Evolutionary conservation across 495 filamentous ascomycete genomes (phyloP).

Genomic region (Chaetomium tenue): DNA sequence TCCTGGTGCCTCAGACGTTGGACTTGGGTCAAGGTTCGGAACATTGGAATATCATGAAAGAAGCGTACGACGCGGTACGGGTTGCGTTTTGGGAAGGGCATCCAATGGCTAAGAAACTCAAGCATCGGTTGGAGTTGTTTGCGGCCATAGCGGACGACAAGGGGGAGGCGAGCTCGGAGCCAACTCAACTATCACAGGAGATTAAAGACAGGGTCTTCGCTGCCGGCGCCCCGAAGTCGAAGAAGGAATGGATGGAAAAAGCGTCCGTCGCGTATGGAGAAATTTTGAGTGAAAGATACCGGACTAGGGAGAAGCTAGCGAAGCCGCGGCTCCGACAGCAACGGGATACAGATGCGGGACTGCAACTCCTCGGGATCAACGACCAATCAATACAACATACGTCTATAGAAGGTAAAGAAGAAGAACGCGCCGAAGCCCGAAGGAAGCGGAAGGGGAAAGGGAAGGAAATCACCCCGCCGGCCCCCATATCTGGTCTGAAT

Average conservation of each 20-base stretch:
- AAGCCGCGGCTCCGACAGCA: neutral
- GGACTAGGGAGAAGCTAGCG: neutral
- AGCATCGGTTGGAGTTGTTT: too few species aligned
- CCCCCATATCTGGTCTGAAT: neutral
- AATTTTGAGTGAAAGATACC: neutral
- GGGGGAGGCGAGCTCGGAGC: too few species aligned
- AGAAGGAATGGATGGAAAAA: neutral
- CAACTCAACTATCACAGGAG: too few species aligned
- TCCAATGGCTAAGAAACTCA: too few species aligned
- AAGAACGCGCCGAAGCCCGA: too few species aligned
- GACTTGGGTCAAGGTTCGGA: neutral
- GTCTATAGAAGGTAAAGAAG: too few species aligned
- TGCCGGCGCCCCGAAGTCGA: neutral
- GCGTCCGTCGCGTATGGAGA: neutral
- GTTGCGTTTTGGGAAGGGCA: neutral
- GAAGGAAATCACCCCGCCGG: neutral
- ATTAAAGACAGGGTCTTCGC: neutral
- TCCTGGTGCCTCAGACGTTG: neutral
- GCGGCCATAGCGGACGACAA: too few species aligned
- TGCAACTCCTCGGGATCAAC: too few species aligned
- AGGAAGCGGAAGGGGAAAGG: neutral
- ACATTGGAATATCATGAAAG: neutral
- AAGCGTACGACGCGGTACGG: constrained; percentile 5
- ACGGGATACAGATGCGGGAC: too few species aligned
- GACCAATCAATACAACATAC: too few species aligned